A percentile compares a stretch with the other conserved stretches of the same genome.
These are phyloP conservation scores for Chrysoporthe puriensis DNA, from an alignment of 2,329 filamentous ascomycete species.

Conservation along the genomic window DNA sequence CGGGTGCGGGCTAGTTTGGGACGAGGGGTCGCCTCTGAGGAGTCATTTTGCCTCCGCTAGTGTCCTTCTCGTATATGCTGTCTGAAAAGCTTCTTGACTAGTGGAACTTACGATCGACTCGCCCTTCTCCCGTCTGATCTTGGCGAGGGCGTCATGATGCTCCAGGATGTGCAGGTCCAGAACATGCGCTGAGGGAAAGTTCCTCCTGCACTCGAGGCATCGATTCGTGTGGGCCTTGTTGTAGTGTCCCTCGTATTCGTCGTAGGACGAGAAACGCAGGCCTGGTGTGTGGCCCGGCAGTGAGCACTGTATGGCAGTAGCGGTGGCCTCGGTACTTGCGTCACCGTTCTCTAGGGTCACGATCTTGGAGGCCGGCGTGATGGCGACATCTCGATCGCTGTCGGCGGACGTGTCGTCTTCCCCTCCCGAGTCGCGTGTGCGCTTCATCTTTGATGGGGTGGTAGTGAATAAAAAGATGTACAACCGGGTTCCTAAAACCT, in stretches of 20 bases:
- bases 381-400: conserved; percentile 33
- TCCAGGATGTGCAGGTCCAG: conserved; percentile 87
- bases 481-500: neutral
- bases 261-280: conserved; percentile 72
- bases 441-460: conserved; percentile 56
- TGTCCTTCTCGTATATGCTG: neutral
- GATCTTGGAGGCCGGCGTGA: conserved; percentile 53
- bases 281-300: conserved; percentile 78
- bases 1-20: neutral
- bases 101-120: conserved; percentile 75
- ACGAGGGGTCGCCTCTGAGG: neutral
- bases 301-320: conserved; percentile 72
- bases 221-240: conserved; percentile 78
- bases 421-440: conserved; percentile 63
- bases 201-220: conserved; percentile 81
- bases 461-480: neutral
- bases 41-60: neutral
- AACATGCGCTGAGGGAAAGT: conserved; percentile 84
- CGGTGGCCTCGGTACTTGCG: conserved; percentile 38
- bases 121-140: conserved; percentile 73
- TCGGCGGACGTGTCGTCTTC: conserved; percentile 32
- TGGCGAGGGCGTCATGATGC: conserved; percentile 81
- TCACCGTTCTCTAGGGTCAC: conserved; percentile 58
- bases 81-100: neutral
- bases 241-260: conserved; percentile 89